Percentiles rank a stretch among this genome's conserved stretches.
These are phyloP conservation scores for Selenicereus undatus DNA, from an alignment of 148 eudicot genomes.

Conservation along the genomic window DNA sequence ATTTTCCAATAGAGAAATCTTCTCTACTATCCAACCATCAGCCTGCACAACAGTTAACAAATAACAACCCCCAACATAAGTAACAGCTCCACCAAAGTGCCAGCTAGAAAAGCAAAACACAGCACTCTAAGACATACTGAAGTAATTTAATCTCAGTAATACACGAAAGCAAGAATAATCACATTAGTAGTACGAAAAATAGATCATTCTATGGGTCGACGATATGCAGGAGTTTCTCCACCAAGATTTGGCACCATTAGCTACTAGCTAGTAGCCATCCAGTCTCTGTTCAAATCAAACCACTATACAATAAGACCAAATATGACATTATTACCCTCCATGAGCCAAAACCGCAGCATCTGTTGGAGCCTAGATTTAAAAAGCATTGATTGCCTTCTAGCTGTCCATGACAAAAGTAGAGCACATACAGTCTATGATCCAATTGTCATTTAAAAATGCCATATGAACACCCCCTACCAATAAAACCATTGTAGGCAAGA, in stretches of 20 bases:
- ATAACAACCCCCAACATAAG: conserved; percentile 2
- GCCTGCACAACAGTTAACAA: conserved; percentile 48
- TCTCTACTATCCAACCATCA: conserved; percentile 93
- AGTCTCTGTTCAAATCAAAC: not conserved
- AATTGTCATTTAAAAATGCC: not conserved
- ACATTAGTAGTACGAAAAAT: not conserved
- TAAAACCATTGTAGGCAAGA: not conserved
- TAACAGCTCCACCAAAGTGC: not conserved
- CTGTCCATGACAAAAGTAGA: not conserved
- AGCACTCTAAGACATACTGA: not conserved
- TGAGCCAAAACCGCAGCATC: not conserved
- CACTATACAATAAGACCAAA: not conserved
- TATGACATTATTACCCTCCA: not conserved
- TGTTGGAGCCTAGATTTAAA: not conserved
- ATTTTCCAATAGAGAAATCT: conserved; percentile 72
- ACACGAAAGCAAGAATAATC: not conserved
- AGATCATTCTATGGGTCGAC: not conserved
- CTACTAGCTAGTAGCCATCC: too few species aligned
- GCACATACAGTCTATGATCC: too few species aligned
- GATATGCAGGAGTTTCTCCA: not conserved
- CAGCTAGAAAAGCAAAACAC: not conserved
- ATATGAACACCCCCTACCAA: not conserved
- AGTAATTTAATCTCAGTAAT: not conserved
- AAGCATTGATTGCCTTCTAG: not conserved
- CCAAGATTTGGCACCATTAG: not conserved